Base-by-base conservation (phyloP, 192 early-diverging fungal genomes). In the Coemansia sp. region DNA sequence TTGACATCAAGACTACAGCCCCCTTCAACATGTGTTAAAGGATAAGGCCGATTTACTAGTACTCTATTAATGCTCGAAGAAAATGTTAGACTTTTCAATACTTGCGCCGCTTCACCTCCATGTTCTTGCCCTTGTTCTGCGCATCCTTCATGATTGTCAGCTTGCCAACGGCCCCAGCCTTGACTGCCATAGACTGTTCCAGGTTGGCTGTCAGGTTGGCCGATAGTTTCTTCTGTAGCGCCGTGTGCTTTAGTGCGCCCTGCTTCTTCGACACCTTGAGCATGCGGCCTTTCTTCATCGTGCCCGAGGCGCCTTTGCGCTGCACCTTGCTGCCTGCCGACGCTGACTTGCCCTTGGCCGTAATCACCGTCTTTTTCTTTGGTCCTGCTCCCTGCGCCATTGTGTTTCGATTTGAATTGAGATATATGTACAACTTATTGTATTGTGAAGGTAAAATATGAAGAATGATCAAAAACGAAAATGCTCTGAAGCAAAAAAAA, bases 101-200 rank as follows among this genome's bases (percentile, higher is more conserved):
- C 44, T 81, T 78, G 51, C 78, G 79, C 47, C 69, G 66, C 33
- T 79, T 83, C 1, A 59, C 65, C 10, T 69, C 55, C 16, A 77
- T 73, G n/a, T 64, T 68, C 56, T 82, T 73, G 23, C 82, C 86
- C 56, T 81, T 69, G 4, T 78, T 69, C 45, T 81, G 83, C 23
- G 80, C 69, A 1, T 62, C 64, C 65, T 84, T 85, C 86, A 89
- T 85, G 25, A 89, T 89, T 1, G 84, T 86, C 55, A 89, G 77
- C 62, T 89, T 89, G 28, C 88, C 88, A 3, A 85, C 84, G 1
- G 84, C 73, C 3, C 81, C 84, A 0, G 88, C 88, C 64, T 85
- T 85, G 53, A 82, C 85, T 12, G 86, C 78, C 88, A 89, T 87
- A 11, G 77, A 60, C 40, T 80, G 77, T 56, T 80, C 77, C 14